Percentiles rank a stretch among this genome's conserved stretches.
Conservation (phyloP, 78 protist genomes). For the Mastigamoeba balamuthi region DNA sequence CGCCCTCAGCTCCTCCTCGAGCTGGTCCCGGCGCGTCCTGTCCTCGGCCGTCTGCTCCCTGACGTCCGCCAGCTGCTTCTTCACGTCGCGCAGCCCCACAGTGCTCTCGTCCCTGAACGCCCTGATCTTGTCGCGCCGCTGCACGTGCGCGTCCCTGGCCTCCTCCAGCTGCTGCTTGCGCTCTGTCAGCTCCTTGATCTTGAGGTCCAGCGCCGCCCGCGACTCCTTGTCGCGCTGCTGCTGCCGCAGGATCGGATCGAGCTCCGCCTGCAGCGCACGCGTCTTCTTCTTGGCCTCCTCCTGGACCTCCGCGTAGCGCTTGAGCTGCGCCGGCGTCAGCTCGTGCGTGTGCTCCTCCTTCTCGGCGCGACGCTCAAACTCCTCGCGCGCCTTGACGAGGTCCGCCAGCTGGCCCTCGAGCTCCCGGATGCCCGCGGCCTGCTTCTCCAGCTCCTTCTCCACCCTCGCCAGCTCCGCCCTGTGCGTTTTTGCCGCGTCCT, state of each 20-base stretch:
- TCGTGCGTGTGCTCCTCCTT: no score
- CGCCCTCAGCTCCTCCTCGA: background rate
- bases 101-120: background rate
- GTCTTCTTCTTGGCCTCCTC: background rate
- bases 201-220: no score
- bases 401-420: no score
- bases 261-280: background rate
- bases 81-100: constrained; percentile 1
- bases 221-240: no score
- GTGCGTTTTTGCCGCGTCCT: background rate
- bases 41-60: background rate
- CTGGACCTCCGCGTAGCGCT: no score
- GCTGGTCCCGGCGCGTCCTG: background rate
- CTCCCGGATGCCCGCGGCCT: no score
- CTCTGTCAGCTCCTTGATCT: no score
- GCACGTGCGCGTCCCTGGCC: background rate
- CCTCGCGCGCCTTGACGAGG: no score
- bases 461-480: background rate
- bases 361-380: no score
- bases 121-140: background rate
- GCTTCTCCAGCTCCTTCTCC: background rate
- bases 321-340: no score
- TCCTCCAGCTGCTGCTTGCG: constrained; percentile 17
- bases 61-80: background rate
- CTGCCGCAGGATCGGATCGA: no score